Conservation (phyloP, 2,329 filamentous ascomycete species). For the Sporothrix variecibatus region DNA sequence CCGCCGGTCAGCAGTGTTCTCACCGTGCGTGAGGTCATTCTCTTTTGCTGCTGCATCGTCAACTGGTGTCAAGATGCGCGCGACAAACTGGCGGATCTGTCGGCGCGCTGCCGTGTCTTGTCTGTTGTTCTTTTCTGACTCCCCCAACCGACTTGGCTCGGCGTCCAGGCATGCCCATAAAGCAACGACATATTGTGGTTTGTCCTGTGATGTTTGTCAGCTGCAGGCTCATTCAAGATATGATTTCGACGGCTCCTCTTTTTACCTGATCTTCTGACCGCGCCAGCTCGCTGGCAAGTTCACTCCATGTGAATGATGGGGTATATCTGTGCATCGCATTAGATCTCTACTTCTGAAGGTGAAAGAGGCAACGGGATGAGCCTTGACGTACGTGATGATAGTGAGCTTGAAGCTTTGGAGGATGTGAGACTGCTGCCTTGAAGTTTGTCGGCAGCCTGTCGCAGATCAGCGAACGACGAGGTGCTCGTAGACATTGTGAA, state of each 20-base stretch:
- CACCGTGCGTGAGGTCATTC: conserved; percentile 5
- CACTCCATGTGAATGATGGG: conserved; percentile 25
- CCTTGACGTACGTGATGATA: conserved; percentile 8
- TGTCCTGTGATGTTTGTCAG: conserved; percentile 9
- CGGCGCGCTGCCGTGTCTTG: background rate
- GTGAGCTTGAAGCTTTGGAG: background rate
- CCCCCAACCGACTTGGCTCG: conserved; percentile 3
- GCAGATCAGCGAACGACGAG: conserved; percentile 22
- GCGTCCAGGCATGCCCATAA: conserved; percentile 24
- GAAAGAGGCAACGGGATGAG: background rate
- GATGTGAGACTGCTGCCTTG: background rate
- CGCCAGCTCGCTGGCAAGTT: conserved; percentile 24
- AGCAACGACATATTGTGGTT: conserved; percentile 17
- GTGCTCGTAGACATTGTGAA: background rate
- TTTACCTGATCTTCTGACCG: conserved; percentile 20
- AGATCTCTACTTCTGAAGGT: background rate
- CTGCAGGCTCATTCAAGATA: background rate
- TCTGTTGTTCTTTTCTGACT: background rate
- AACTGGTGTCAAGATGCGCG: conserved; percentile 25
- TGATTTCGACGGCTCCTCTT: too few relatives aligned
- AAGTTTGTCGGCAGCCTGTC: conserved; percentile 16
- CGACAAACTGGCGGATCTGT: conserved; percentile 25
- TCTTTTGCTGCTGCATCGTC: conserved; percentile 12
- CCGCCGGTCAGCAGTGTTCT: conserved; percentile 10
- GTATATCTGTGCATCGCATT: conserved; percentile 6